phyloP scores from a whole-genome alignment of 805 yeast species.

The Candida loeiensis region DNA sequence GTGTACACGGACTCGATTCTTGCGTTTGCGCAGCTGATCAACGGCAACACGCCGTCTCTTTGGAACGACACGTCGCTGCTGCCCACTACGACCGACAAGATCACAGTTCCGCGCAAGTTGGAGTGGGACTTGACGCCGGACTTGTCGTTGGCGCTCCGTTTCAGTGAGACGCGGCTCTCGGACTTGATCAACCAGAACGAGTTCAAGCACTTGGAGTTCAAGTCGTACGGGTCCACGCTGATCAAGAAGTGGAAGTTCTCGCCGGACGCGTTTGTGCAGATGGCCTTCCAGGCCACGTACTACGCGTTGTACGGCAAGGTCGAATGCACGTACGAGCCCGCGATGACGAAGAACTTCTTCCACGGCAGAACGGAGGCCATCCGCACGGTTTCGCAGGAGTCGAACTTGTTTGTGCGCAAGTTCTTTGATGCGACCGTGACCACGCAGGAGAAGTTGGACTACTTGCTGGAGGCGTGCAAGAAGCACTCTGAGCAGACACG shows the following conservation, averaged over 20 bases:
- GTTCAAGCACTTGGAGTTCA: slow-evolving; percentile 74
- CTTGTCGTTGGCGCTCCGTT: slow-evolving; percentile 72
- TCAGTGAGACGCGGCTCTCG: slow-evolving; percentile 85
- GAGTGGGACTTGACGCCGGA: slow-evolving; percentile 85
- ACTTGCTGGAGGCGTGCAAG: slow-evolving; percentile 64
- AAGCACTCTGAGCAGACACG: slow-evolving; percentile 67
- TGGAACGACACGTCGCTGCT: slow-evolving; percentile 44
- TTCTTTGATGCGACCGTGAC: slow-evolving; percentile 67
- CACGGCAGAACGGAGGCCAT: slow-evolving; percentile 95
- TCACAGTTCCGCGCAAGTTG: slow-evolving; percentile 77
- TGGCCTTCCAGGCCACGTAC: slow-evolving; percentile 91
- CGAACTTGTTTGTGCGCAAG: slow-evolving; percentile 77
- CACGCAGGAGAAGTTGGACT: slow-evolving; percentile 54
- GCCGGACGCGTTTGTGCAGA: slow-evolving; percentile 92
- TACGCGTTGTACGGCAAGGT: slow-evolving; percentile 90
- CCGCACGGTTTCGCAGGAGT: slow-evolving; percentile 76
- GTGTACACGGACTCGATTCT: slow-evolving; percentile 88
- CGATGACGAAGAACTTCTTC: slow-evolving; percentile 84
- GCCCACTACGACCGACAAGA: slow-evolving; percentile 28
- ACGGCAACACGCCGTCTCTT: slow-evolving; percentile 67
- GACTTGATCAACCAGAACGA: slow-evolving; percentile 89
- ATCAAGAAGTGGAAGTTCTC: slow-evolving; percentile 84
- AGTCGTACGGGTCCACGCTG: slow-evolving; percentile 65
- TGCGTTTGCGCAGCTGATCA: slow-evolving; percentile 80
- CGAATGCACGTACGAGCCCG: slow-evolving; percentile 93